Evolutionary conservation across 305 asterid species (phyloP), one percentile per base, ranked within the genome.

Genomic region (Petunia hybrid): DNA sequence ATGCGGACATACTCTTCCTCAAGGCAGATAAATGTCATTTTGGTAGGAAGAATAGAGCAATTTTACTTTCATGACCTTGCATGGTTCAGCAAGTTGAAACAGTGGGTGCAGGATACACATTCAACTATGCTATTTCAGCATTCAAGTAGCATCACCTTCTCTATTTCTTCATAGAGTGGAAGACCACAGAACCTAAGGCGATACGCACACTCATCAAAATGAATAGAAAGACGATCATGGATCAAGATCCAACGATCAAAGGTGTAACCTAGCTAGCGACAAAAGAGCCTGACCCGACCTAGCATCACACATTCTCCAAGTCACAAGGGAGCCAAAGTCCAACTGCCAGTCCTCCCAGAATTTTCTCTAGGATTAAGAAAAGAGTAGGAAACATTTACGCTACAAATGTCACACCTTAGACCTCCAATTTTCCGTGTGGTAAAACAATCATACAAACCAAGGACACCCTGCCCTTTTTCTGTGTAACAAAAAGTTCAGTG

Each of bases 1-100:
- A 5, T 65, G 46, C 71, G 38, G 43, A 3, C 40, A 16, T 7
- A 41, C 55, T n/a, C 38, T 41, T 67, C 38, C n/a, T 67, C 39
- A 68, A 68, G 56, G 4, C 39, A 41, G 75, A 68, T n/a, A 16
- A 43, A 9, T 69, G 76, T 69, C 4, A 45, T 46, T 70, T 70
- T 70, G 60, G 6, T 31, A 9, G 5, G 42, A 46, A 31, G n/a
- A 70, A 22, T 0, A 36, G 60, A 16, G 59, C 3, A 42, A 10
- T 65, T 65, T 65, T 0, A 22, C 14, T 43, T 43, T 69, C 76
- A 42, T 16, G 22, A 43, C 57, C 40, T 8, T 8, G 10, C 10
- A 7, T 5, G 59, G 22, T 9, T 70, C 45, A 46, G 22, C 9
- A 43, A 4, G 77, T 31, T 70, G 41, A 35, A 70, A 70, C n/a